Percentiles rank a stretch among this genome's conserved stretches.
Conservation (phyloP, 352 stramenopile species). For the Globisporangium viniferum region DNA sequence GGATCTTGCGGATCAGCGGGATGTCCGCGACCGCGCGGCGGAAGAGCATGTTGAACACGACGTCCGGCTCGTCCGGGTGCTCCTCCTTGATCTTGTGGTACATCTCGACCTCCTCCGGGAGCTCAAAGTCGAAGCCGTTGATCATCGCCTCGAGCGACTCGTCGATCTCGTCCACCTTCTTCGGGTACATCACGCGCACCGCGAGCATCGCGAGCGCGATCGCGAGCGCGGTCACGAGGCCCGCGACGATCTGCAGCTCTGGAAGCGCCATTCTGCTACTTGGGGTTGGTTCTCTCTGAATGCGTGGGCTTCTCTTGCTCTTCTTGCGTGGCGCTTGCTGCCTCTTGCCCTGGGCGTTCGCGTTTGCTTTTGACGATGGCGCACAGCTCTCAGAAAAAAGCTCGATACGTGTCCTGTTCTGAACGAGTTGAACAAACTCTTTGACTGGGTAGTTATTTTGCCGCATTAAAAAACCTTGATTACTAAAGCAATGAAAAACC, state of each 20-base stretch:
- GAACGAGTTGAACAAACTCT: background rate
- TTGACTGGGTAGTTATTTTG: background rate
- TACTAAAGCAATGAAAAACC: background rate
- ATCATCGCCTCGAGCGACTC: conserved; percentile 85
- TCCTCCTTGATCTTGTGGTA: conserved; percentile 73
- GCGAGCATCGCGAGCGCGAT: conserved; percentile 58
- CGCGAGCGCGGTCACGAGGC: conserved; percentile 55
- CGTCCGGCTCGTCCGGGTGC: conserved; percentile 59
- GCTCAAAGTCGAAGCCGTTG: conserved; percentile 86
- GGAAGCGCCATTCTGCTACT: conserved; percentile 38
- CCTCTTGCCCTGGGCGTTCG: background rate
- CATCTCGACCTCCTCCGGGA: conserved; percentile 76
- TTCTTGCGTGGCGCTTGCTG: background rate
- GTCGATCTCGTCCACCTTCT: conserved; percentile 69
- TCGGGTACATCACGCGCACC: conserved; percentile 64
- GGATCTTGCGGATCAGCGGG: conserved; percentile 85
- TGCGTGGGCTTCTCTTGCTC: background rate
- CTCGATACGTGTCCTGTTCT: background rate
- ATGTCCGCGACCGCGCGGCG: conserved; percentile 81
- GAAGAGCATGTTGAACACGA: conserved; percentile 80
- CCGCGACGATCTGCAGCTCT: conserved; percentile 73
- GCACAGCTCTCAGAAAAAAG: background rate
- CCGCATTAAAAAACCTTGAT: conserved; percentile 6
- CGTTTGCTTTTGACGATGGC: background rate
- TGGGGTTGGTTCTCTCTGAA: background rate